Conservation (phyloP, 2,329 filamentous ascomycete genomes). For the Sporothrix globosa region DNA sequence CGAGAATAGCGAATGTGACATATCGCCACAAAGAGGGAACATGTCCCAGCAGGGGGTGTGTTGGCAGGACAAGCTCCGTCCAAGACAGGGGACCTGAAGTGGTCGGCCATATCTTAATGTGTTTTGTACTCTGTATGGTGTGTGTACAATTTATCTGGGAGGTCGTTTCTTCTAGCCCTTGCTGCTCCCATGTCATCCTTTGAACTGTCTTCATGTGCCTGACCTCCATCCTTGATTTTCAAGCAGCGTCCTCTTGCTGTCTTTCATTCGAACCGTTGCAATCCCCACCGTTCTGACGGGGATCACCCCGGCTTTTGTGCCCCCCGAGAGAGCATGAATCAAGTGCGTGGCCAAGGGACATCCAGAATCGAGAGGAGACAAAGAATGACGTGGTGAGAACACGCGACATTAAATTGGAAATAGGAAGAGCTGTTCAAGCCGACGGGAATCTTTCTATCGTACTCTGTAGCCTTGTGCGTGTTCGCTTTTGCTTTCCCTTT, state of each 20-base stretch:
- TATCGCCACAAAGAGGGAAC: not conserved
- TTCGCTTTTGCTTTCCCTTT: not conserved
- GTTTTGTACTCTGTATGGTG: not conserved
- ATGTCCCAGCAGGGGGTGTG: not conserved
- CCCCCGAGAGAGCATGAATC: not conserved
- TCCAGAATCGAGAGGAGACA: not conserved
- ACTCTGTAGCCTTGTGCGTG: no score
- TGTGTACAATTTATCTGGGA: not conserved
- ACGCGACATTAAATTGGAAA: no score
- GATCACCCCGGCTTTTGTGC: not conserved
- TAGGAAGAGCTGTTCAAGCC: no score
- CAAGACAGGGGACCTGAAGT: not conserved
- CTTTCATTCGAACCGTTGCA: slow-evolving; percentile 2
- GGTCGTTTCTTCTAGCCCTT: not conserved
- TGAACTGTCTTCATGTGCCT: not conserved
- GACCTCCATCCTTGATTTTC: not conserved
- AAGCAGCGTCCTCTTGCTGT: slow-evolving; percentile 20
- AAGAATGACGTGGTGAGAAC: not conserved
- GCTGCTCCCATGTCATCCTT: not conserved
- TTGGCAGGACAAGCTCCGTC: not conserved
- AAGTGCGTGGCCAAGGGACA: not conserved
- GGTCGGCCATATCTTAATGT: not conserved
- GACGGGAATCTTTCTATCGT: no score
- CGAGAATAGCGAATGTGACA: not conserved
- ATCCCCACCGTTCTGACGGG: not conserved